phyloP scores from a whole-genome alignment of 805 yeast species.

The Kuraishia piskuri region DNA sequence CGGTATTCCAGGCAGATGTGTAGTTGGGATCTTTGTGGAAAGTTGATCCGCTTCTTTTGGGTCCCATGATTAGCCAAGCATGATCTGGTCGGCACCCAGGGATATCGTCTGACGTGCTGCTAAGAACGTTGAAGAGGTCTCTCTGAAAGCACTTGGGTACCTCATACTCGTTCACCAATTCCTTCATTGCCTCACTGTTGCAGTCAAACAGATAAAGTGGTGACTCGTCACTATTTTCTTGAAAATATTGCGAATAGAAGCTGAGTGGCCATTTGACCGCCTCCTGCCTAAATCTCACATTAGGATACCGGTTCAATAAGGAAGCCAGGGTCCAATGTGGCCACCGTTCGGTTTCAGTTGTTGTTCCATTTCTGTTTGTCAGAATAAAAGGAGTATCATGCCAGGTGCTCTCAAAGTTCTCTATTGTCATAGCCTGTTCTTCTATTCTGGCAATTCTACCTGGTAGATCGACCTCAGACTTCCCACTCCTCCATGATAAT shows the following conservation, averaged over 20 bases:
- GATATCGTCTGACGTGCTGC: slow-evolving; percentile 14
- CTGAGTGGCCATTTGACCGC: slow-evolving; percentile 71
- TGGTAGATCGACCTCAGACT: slow-evolving; percentile 4
- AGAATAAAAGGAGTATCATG: slow-evolving; percentile 59
- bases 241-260: slow-evolving; percentile 53
- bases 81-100: slow-evolving; percentile 70
- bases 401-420: slow-evolving; percentile 37
- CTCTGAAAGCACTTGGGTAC: slow-evolving; percentile 45
- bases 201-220: slow-evolving; percentile 87
- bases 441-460: slow-evolving; percentile 44
- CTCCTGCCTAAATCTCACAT: slow-evolving; percentile 71
- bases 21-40: slow-evolving; percentile 91
- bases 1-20: slow-evolving; percentile 88
- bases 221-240: slow-evolving; percentile 63
- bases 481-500: slow-evolving; percentile 11
- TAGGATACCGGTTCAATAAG: slow-evolving; percentile 45
- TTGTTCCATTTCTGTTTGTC: slow-evolving; percentile 13
- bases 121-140: slow-evolving; percentile 57
- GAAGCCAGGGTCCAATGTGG: slow-evolving; percentile 52
- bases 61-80: slow-evolving; percentile 88
- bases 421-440: slow-evolving; percentile 33
- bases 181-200: slow-evolving; percentile 55
- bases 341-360: slow-evolving; percentile 37
- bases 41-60: slow-evolving; percentile 74
- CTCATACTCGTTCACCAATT: slow-evolving; percentile 41